Evolutionary conservation across 192 early-diverging fungal species (phyloP), one percentile per base, ranked within the genome.

Genomic region (Coemansia sp.): DNA sequence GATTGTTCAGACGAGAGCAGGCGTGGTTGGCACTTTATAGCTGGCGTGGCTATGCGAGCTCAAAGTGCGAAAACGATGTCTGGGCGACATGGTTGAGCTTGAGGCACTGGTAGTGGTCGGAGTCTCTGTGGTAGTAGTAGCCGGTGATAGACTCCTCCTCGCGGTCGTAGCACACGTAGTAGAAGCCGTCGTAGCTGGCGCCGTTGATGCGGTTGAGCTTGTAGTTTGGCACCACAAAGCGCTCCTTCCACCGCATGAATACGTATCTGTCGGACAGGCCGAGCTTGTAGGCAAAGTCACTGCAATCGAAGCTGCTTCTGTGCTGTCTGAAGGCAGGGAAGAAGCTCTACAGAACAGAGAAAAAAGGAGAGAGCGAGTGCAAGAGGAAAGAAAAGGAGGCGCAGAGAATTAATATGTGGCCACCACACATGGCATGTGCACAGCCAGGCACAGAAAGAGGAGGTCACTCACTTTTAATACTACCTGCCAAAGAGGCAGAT

Each of bases 231-330:
- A 93, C 88, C 53, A 93, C 77, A 80, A 92, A 93, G 69, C 89
- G 90, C 74, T 93, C 92, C 88, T 93, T 93, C 92, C 92, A 93
- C 37, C 92, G 85, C 92, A 93, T 93, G 70, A 91, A 93, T 9
- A 93, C 77, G 58, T 61, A 66, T 44, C 85, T 82, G 83, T 93
- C 88, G 1, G 80, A 75, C 18, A 73, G 61, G 48, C 65, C 70
- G 61, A 88, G 87, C 64, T 73, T 63, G 73, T 80, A 85, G 26
- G 42, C 44, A 72, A 77, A 76, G 60, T 73, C 71, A 18, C 52
- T 54, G 59, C 67, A 23, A 61, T 81, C 75, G 45, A 86, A 84
- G 13, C 58, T 71, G 61, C 54, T 72, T 41, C 74, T 64, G 60
- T 82, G 68, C 43, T 65, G 68, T 44, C 58, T 64, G 60, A 84